Evolutionary conservation across 768 basidiomycete species (phyloP).

Genomic region (Gymnopilus dilepis): DNA sequence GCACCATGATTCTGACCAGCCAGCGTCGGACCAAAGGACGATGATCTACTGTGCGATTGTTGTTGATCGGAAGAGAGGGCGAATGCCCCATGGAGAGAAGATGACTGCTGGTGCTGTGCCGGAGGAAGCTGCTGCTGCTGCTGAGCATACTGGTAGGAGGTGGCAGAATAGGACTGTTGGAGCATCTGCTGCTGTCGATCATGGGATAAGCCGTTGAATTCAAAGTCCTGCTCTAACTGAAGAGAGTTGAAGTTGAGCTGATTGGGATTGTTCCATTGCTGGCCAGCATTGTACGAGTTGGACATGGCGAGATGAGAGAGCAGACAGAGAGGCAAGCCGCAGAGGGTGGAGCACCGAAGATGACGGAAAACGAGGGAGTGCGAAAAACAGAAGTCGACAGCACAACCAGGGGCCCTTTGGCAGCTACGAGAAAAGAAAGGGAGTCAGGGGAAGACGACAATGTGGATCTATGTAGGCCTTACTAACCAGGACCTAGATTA

Average conservation of each 20-base stretch:
- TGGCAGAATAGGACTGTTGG: conserved; percentile 22
- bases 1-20: conserved; percentile 13
- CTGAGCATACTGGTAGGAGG: conserved; percentile 19
- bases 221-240: conserved; percentile 43
- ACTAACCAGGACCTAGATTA: neutral
- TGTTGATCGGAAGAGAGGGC: conserved; percentile 22
- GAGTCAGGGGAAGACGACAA: conserved; percentile 1
- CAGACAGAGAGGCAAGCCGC: neutral
- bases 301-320: conserved; percentile 16
- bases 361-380: conserved; percentile 6
- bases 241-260: conserved; percentile 30
- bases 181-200: conserved; percentile 27
- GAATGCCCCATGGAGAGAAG: conserved; percentile 31
- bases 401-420: neutral
- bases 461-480: neutral
- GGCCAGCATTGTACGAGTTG: conserved; percentile 30
- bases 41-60: conserved; percentile 23
- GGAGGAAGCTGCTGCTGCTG: conserved; percentile 19
- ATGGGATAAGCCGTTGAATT: conserved; percentile 27
- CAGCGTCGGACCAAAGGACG: conserved; percentile 23
- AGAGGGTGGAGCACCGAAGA: conserved; percentile 9
- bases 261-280: conserved; percentile 33
- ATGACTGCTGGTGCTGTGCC: conserved; percentile 15
- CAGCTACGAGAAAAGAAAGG: conserved; percentile 2
- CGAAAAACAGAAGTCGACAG: neutral